These are phyloP conservation scores for Petunia axillaris DNA, from an alignment of 257 asterid genomes.

Conservation along the genomic window DNA sequence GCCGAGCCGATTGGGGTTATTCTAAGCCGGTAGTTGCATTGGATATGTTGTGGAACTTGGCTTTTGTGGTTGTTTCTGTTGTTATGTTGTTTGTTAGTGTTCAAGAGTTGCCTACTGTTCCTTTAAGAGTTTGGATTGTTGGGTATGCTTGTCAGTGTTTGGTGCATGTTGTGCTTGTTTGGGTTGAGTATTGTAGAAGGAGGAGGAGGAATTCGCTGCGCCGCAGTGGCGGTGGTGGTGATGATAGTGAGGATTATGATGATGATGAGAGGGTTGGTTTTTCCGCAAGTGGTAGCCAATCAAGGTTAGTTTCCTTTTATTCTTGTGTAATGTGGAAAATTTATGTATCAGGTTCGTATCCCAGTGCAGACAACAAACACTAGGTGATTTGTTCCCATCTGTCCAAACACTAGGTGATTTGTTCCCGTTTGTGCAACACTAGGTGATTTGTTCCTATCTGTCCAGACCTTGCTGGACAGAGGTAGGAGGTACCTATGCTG, in stretches of 20 bases:
- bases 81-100: constrained; percentile 60
- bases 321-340: no score
- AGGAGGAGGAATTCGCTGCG: constrained; percentile 24
- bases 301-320: no score
- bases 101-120: constrained; percentile 66
- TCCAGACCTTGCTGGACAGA: no score
- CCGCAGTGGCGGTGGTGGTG: background rate
- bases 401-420: no score
- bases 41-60: constrained; percentile 85
- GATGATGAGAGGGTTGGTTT: no score
- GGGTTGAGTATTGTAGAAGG: constrained; percentile 73
- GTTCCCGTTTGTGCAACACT: no score
- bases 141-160: constrained; percentile 87
- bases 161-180: constrained; percentile 81
- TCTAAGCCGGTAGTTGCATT: constrained; percentile 92
- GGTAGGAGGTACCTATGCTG: no score
- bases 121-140: constrained; percentile 87
- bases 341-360: no score
- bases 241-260: constrained; percentile 37
- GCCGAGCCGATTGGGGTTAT: constrained; percentile 96
- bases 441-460: no score
- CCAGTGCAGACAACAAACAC: no score
- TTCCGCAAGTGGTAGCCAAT: no score
- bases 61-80: constrained; percentile 71
- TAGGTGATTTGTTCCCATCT: no score